These are phyloP conservation scores for Ammopiptanthus mongolicus DNA, from an alignment of 306 rosid species.

Conservation along the genomic window DNA sequence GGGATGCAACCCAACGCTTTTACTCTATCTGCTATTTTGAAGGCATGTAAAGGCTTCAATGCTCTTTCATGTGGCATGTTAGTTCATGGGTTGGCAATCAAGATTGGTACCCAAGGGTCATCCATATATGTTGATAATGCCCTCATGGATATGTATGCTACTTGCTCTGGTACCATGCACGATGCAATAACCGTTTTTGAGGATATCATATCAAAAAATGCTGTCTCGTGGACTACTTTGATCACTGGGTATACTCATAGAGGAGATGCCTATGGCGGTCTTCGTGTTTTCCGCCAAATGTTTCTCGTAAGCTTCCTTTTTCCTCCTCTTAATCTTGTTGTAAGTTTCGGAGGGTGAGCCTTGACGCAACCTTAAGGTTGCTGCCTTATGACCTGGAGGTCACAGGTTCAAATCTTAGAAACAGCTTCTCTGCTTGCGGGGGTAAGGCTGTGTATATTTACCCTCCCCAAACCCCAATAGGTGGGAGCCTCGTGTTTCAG, in stretches of 20 bases:
- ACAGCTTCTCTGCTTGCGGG: too few relatives aligned
- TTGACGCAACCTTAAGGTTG: too few relatives aligned
- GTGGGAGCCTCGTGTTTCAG: too few relatives aligned
- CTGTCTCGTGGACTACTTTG: slow-evolving; percentile 68
- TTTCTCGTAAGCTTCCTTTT: slow-evolving; percentile 41
- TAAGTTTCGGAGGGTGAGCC: too few relatives aligned
- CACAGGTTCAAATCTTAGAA: too few relatives aligned
- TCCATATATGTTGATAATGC: slow-evolving; percentile 63
- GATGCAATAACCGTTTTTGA: slow-evolving; percentile 49
- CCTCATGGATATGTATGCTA: slow-evolving; percentile 64
- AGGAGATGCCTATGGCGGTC: slow-evolving; percentile 56
- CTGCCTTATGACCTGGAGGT: too few relatives aligned
- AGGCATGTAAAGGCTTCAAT: slow-evolving; percentile 60
- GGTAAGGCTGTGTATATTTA: too few relatives aligned
- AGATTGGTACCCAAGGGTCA: slow-evolving; percentile 46
- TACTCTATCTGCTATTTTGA: slow-evolving; percentile 61
- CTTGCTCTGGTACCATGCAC: slow-evolving; percentile 52
- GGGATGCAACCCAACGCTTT: slow-evolving; percentile 49
- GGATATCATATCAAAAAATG: slow-evolving; percentile 42
- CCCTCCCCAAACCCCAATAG: too few relatives aligned
- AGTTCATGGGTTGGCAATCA: slow-evolving; percentile 52
- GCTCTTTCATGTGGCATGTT: slow-evolving; percentile 44
- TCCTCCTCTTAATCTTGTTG: background rate
- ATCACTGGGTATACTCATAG: slow-evolving; percentile 70
- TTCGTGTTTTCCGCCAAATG: slow-evolving; percentile 59